These are phyloP conservation scores for Coriolopsis trogii DNA, from an alignment of 1,284 basidiomycete genomes.

Conservation along the genomic window DNA sequence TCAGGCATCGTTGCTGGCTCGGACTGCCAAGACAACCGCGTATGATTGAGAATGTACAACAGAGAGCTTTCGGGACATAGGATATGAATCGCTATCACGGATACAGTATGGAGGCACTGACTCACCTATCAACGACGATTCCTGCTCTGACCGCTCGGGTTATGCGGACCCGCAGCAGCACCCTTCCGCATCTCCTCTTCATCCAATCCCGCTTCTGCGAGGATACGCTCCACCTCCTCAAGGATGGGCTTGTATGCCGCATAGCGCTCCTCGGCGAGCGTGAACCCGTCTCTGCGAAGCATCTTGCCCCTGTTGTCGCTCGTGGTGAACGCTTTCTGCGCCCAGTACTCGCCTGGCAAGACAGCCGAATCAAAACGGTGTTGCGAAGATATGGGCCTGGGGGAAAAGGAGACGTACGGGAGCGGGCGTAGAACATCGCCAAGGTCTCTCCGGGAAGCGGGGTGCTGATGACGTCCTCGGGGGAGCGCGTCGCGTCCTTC, in stretches of 20 bases:
- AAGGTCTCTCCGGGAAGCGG: constrained; percentile 90
- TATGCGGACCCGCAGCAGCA: constrained; percentile 43
- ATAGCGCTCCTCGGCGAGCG: constrained; percentile 66
- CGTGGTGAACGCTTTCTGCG: constrained; percentile 65
- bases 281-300: constrained; percentile 79
- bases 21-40: too few species aligned
- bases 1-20: too few species aligned
- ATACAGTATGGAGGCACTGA: too few species aligned
- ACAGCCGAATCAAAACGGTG: too few species aligned
- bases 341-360: constrained; percentile 76
- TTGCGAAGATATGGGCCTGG: background rate
- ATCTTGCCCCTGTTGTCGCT: constrained; percentile 80
- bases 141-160: constrained; percentile 49
- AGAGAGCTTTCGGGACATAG: too few species aligned
- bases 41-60: too few species aligned
- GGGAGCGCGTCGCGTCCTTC: constrained; percentile 64
- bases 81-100: too few species aligned
- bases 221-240: constrained; percentile 82
- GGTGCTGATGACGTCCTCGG: constrained; percentile 80
- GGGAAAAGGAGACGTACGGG: constrained; percentile 48
- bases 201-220: constrained; percentile 86
- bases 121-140: constrained; percentile 48
- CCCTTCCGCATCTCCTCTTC: constrained; percentile 76
- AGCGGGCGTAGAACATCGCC: constrained; percentile 84
- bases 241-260: constrained; percentile 77